Base-by-base conservation (phyloP, 805 yeast species). In the Metschnikowia lochheadii region DNA sequence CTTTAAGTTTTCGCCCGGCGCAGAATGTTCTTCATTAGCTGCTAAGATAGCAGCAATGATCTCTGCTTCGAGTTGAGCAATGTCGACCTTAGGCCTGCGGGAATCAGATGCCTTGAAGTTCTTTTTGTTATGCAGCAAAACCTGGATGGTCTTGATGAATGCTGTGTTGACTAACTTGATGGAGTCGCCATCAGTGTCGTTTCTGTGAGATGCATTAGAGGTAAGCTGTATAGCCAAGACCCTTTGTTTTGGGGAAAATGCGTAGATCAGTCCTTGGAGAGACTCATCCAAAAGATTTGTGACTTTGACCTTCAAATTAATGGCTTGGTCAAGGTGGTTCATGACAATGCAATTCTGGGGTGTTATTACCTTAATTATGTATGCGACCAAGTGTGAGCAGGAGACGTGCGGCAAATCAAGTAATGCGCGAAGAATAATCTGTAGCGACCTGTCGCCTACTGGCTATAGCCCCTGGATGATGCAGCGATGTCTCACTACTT, bases 221-320 rank as follows among this genome's bases (percentile, higher is more conserved):
- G 14, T 34, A 31, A 17, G 49, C 39, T 8, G 50, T 21, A 75
- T 59, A 1, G 78, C 64, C 21, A 80, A 54, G n/a, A 81, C 63
- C 38, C 76, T 73, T 63, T 69, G 50, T 48, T 73, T 75, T 6
- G 83, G 71, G 50, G 81, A 79, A 63, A 79, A 84, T 8, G 89
- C 77, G 63, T 82, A 84, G 36, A 87, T 76, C 32, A 76, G 69
- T 1, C 94, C 96, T n/a, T 73, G 72, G 47, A 82, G 72, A 7
- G 72, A 71, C 26, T 76, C 74, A 59, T 85, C 89, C 42, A 82
- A 68, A 6, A 78, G 68, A 46, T 87, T 87, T 11, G 80, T 77
- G 47, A 86, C 72, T 60, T 75, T 80, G 51, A 87, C 87, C 58
- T 82, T 65, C 38, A 64, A 46, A 37, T 57, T 56, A 42, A 56